Evolutionary conservation across 2,329 filamentous ascomycete species (phyloP), one percentile per base, ranked within the genome.

Genomic region (Botrytis fragariae): DNA sequence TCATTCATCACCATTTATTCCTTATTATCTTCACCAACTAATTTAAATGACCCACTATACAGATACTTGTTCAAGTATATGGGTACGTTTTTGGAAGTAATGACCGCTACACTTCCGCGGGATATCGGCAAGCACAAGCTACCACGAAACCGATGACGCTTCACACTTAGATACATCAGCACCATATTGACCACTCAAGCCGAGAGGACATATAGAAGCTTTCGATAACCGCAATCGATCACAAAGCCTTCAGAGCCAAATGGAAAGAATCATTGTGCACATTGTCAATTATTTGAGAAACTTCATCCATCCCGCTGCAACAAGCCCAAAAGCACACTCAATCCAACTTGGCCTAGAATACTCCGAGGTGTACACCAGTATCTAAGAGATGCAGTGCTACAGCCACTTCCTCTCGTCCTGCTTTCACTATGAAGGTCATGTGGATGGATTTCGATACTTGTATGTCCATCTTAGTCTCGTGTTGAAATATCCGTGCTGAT

Each of bases 51-150:
- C 1, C 12, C 1, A 7, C 6, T 54, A 3, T 16, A 7, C 12
- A n/a, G 48, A 54, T 54, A 12, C 4, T 7, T 54, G 0, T 54
- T n/a, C 12, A 6, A 54, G 25, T 0, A 16, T 54, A 54, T 14
- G 25, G 2, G 48, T 54, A 14, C 0, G 0, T 7, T 6, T 0
- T 6, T 54, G 12, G 12, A 16, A n/a, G 25, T n/a, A 5, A 54
- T n/a, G 25, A n/a, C 25, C 48, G 0, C 48, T 54, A 1, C 2
- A 54, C 25, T 54, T 7, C 4, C 25, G 48, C 25, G 16, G 12
- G 4, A 54, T 5, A 16, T 5, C 25, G 6, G 25, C 25, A 16
- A n/a, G 10, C 12, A n/a, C 4, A 12, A 54, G 25, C 12, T n/a
- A n/a, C 12, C 25, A n/a, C 7, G 10, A n/a, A 54, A n/a, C 16